Evolutionary conservation across 129 eudicot species (phyloP).

Genomic region (Logfia minima): DNA sequence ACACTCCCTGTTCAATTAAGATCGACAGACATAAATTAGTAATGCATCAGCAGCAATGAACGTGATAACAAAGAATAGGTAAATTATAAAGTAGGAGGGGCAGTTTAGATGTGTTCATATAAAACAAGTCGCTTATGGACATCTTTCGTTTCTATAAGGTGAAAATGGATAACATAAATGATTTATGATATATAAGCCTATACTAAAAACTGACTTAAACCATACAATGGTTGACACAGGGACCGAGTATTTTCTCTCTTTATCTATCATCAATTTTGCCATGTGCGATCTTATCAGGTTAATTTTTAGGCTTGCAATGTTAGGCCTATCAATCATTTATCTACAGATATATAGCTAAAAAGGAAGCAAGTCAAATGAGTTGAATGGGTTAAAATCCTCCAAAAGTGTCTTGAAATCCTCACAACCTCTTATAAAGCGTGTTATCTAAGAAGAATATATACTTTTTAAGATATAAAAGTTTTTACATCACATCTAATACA

Average conservation of each 20-base stretch:
- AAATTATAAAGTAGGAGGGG: neutral
- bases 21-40: neutral
- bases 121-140: neutral
- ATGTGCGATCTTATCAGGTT: neutral
- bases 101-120: neutral
- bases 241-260: neutral
- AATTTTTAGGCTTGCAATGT: too few relatives aligned
- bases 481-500: neutral
- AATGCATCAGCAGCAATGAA: neutral
- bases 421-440: neutral
- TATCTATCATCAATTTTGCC: neutral
- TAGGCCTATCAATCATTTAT: too few relatives aligned
- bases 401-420: neutral
- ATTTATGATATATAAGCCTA: too few relatives aligned
- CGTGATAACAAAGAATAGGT: neutral
- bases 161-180: too few relatives aligned
- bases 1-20: constrained; percentile 31
- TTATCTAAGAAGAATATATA: neutral
- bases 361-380: neutral
- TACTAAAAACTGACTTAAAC: too few relatives aligned
- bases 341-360: neutral
- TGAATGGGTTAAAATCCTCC: neutral
- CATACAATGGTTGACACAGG: too few relatives aligned
- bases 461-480: neutral
- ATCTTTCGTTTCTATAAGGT: neutral